Percentiles rank a stretch among this genome's conserved stretches.
Conservation (phyloP, 805 yeast genomes). For the Naumovozyma castellii region DNA sequence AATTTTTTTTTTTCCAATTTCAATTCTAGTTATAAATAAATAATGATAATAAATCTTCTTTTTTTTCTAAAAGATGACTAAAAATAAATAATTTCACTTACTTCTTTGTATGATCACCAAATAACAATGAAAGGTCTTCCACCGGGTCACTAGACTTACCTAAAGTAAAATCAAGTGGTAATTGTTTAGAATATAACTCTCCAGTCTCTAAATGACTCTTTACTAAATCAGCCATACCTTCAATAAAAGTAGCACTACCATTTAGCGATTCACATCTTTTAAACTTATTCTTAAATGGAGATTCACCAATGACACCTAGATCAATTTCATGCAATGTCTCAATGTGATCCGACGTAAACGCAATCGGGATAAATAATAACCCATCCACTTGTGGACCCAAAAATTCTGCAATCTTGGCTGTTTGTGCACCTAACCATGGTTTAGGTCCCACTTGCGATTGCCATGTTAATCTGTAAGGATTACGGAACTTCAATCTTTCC, state of each 20-base stretch:
- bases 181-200: conserved; percentile 51
- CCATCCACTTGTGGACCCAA: conserved; percentile 59
- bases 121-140: conserved; percentile 52
- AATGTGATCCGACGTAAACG: conserved; percentile 94
- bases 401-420: conserved; percentile 60
- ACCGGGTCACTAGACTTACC: conserved; percentile 54
- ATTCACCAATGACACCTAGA: conserved; percentile 68
- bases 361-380: conserved; percentile 82
- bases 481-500: conserved; percentile 68
- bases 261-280: conserved; percentile 85
- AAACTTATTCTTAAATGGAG: conserved; percentile 56
- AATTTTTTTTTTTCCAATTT: too few relatives aligned
- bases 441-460: conserved; percentile 98
- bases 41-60: too few relatives aligned
- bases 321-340: conserved; percentile 95
- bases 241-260: conserved; percentile 68
- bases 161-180: conserved; percentile 57
- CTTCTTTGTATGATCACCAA: conserved; percentile 39
- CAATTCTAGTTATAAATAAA: too few relatives aligned
- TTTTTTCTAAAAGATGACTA: neutral
- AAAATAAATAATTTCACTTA: neutral
- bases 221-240: conserved; percentile 80
- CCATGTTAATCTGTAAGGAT: conserved; percentile 93
- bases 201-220: conserved; percentile 58
- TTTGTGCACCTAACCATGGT: conserved; percentile 96